Base-by-base conservation (phyloP, 2,329 filamentous ascomycete species). In the Geoglossum cookeanum region DNA sequence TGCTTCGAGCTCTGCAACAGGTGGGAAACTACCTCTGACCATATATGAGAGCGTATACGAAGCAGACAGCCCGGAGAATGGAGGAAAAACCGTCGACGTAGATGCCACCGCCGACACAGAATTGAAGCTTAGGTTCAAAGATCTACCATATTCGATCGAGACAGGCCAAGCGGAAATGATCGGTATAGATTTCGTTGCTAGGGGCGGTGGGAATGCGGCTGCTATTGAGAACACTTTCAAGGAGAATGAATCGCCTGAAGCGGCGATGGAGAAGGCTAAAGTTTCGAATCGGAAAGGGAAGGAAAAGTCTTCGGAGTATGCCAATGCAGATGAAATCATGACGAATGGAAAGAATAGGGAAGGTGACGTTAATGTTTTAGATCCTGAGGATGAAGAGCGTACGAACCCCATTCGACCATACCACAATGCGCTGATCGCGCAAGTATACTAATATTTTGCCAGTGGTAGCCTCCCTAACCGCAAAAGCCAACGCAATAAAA, bases 131-230 rank as follows among this genome's bases (percentile, higher is more conserved):
- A 84, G 80, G 64, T 97, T 97, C 70, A 80, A 84, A 59, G 85
- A 94, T 66, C 71, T 97, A 8, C 80, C 84, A 1, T 97, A 92
- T 68, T 84, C 84, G 0, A 83, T 97, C 1, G 92, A 97, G 71
- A 95, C 90, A 0, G 88, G 87, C 8, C 90, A 97, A 68, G 90
- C 90, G 1, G 92, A 98, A 70, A 96, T 96, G 89, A 97, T 98
- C 62, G 86, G 87, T 63, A 87, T 98, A 65, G 89, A 96, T 69
- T 94, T 90, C 62, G 85, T 98, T 22, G 90, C 91, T 0, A 83
- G 84, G 56, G 87, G 86, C 44, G 86, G 85, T 52, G 87, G 86
- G 53, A 91, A 87, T 65, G 90, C 89, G 29, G 82, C 85, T 9
- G 80, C 80, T 35, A 72, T 80, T 3, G 30, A 33, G 29, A 68